phyloP scores from a whole-genome alignment of 306 rosid species.

The Trichosanthes truncata region DNA sequence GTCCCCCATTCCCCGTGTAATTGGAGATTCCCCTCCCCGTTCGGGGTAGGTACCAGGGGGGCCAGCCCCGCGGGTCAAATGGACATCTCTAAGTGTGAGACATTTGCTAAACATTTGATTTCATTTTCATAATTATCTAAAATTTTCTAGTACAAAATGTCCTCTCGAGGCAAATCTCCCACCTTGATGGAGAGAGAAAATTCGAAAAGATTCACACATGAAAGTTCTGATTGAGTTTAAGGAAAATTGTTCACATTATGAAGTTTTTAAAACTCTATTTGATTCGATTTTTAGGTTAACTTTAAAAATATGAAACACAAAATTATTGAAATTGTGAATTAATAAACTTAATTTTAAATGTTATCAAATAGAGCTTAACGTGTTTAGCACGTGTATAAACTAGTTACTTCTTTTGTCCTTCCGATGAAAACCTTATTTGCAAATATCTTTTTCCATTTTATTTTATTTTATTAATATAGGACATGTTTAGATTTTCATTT shows the following conservation, averaged over 20 bases:
- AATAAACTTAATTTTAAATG: too few relatives aligned
- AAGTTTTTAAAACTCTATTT: background rate
- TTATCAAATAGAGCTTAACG: too few relatives aligned
- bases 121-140: background rate
- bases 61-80: too few relatives aligned
- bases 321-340: too few relatives aligned
- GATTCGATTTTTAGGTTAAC: too few relatives aligned
- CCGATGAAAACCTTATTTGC: background rate
- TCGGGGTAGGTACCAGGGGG: too few relatives aligned
- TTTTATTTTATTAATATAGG: too few relatives aligned
- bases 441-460: too few relatives aligned
- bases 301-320: too few relatives aligned
- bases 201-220: background rate
- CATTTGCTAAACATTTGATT: background rate
- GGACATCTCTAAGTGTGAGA: too few relatives aligned
- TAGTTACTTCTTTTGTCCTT: background rate
- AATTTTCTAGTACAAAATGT: background rate
- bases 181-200: background rate
- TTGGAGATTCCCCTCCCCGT: too few relatives aligned
- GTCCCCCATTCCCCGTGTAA: too few relatives aligned
- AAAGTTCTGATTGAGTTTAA: background rate
- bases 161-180: background rate
- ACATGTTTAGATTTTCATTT: background rate
- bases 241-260: background rate
- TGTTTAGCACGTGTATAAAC: background rate